Evolutionary conservation across 305 asterid species (phyloP), one percentile per base, ranked within the genome.

Genomic region (Ajuga reptans): DNA sequence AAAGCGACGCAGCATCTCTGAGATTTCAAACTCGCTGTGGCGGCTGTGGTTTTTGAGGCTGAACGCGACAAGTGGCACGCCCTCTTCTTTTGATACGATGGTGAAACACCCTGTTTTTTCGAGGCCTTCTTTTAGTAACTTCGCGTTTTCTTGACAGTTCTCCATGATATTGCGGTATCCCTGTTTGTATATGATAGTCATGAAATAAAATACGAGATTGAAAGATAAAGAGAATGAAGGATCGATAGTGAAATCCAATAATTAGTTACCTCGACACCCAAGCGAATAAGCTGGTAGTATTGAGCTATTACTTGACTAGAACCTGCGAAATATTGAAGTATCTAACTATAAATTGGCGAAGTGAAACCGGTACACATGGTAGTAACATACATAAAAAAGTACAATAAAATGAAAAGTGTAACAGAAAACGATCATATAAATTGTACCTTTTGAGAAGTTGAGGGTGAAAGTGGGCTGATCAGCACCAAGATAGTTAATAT

Each of bases 261-360:
- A 36, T 41, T 15, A 16, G 15, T 73, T 78, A 85, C 90, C 90
- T 85, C 88, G 42, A 29, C 58, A 15, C 91, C 91, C 43, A 85
- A 69, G 42, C 91, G 85, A 64, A 85, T 78, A 9, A 85, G 85
- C 27, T 85, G 86, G 52, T 85, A 85, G 64, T 85, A 85, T 39
- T 83, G 90, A 36, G 90, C 90, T 64, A 83, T 82, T n/a, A 85
- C 72, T 78, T 83, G 88, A 72, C 86, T 83, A 12, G 91, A 78
- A 74, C 86, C 87, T 84, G 78, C 72, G 47, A 72, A 27, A 18
- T 6, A 31, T 69, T 31, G 9, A 39, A 47, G 18, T 9, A 27
- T 14, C 4, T 21, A 3, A 34, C 36, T 10, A 18, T 21, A 3
- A 4, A 33, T 42, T 17, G n/a, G n/a, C n/a, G 11, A 18, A 3